Conservation (phyloP, 192 early-diverging fungal genomes). For the Tieghemiomyces parasiticus region DNA sequence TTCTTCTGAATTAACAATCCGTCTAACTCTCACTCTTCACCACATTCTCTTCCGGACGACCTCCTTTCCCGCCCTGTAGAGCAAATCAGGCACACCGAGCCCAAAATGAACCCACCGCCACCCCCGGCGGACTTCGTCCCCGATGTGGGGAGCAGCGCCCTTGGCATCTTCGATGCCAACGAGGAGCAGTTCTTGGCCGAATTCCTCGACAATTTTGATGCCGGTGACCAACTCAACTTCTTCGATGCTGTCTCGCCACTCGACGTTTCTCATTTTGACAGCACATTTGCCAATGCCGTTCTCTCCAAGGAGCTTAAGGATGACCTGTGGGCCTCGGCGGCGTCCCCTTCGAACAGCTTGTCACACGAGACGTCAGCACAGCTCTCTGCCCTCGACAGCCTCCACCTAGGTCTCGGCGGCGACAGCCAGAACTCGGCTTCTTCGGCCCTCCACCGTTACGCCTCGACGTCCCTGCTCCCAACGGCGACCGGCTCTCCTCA, state of each 20-base stretch:
- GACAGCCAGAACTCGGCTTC: not conserved
- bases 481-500: too few species aligned
- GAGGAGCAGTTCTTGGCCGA: not conserved
- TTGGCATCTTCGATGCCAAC: not conserved
- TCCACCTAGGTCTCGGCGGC: not conserved
- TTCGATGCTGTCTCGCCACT: not conserved
- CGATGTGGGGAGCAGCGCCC: not conserved
- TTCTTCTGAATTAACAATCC: too few species aligned
- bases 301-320: constrained; percentile 2
- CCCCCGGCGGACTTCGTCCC: not conserved
- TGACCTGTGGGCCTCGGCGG: not conserved
- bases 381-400: not conserved
- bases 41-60: too few species aligned
- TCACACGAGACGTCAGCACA: not conserved
- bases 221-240: constrained; percentile 1
- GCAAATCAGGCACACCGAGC: not conserved
- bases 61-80: not conserved
- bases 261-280: not conserved
- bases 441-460: not conserved
- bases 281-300: not conserved
- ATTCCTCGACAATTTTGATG: constrained; percentile 2
- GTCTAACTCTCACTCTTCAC: too few species aligned
- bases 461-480: not conserved
- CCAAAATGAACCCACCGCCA: not conserved
- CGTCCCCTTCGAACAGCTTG: not conserved